Percentiles rank a stretch among this genome's conserved stretches.
Evolutionary conservation across 2,329 filamentous ascomycete genomes (phyloP).

Genomic region (Neobulgaria alba): DNA sequence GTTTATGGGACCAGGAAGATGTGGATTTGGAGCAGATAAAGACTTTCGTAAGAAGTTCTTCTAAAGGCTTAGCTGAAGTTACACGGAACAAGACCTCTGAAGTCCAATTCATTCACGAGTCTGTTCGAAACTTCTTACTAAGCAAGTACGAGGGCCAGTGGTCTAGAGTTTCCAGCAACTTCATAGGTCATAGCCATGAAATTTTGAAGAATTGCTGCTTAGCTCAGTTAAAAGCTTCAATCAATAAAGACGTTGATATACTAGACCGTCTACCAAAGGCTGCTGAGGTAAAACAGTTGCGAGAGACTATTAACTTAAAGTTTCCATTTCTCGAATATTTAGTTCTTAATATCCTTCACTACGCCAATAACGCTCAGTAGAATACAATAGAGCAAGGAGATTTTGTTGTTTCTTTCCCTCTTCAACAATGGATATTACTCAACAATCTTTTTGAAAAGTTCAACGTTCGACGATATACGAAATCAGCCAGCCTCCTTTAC

Average conservation of each 20-base stretch:
- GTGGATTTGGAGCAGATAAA: slow-evolving; percentile 26
- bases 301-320: slow-evolving; percentile 12
- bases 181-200: slow-evolving; percentile 20
- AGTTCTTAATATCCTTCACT: slow-evolving; percentile 32
- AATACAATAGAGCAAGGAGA: slow-evolving; percentile 26
- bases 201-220: slow-evolving; percentile 20
- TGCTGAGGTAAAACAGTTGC: slow-evolving; percentile 14
- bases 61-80: slow-evolving; percentile 35
- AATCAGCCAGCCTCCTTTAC: slow-evolving; percentile 27
- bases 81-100: slow-evolving; percentile 23
- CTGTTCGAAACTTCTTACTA: slow-evolving; percentile 34
- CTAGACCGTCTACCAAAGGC: slow-evolving; percentile 2
- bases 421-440: slow-evolving; percentile 25
- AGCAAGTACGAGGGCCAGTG: slow-evolving; percentile 25
- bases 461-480: slow-evolving; percentile 21
- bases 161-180: slow-evolving; percentile 12
- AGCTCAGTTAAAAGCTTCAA: slow-evolving; percentile 13
- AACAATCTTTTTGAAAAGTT: slow-evolving; percentile 28
- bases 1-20: slow-evolving; percentile 20
- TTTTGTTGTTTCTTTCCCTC: slow-evolving; percentile 29
- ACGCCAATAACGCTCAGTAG: slow-evolving; percentile 32
- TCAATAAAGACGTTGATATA: slow-evolving; percentile 9
- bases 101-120: slow-evolving; percentile 35
- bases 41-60: slow-evolving; percentile 31
- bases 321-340: slow-evolving; percentile 42